Evolutionary conservation across 208 protist species (phyloP), one percentile per base, ranked within the genome.

Genomic region (Leishmania turanica): DNA sequence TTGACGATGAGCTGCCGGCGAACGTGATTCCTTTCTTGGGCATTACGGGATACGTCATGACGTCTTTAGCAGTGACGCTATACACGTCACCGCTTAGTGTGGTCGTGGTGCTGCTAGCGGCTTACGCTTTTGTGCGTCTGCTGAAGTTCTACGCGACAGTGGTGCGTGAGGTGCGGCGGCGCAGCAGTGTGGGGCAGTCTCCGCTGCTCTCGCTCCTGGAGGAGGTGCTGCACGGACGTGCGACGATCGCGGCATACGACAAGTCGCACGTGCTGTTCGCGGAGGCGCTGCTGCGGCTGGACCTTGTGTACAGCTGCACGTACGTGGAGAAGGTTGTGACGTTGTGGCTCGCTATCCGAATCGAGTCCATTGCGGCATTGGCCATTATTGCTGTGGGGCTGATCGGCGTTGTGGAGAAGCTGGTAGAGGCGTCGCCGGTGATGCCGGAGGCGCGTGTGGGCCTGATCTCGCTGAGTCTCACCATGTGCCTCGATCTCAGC

Each of bases 201-300:
- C 99, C 99, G 34, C 85, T 99, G 45, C 97, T 98, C 79, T 87
- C 95, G 8, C 73, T 98, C 65, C 97, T 99, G 66, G 83, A 83
- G 51, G 97, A 99, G 73, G 97, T 98, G 34, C 69, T 99, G 11
- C 84, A 81, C 27, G 97, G 98, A 51, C 75, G 97, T 3, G 66
- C 76, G 19, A 97, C 95, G 3, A 98, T 99, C 72, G 76, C 79
- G 42, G 88, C 97, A 8, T 99, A 93, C 77, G 72, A 82, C n/a
- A 83, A 80, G 64, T 60, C 78, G 45, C 76, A 83, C 68, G 72
- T 45, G 42, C 60, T 95, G 27, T 71, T 95, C 31, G 37, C 53
- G 31, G 72, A 88, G 80, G 79, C 69, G 71, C 66, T 86, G 58
- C 53, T 11, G n/a, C 87, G 84, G 40, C 82, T 96, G 64, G 89